Percentiles rank a stretch among this genome's conserved stretches.
Evolutionary conservation across 2,329 filamentous ascomycete species (phyloP).

Genomic region (Leptographium procerum): DNA sequence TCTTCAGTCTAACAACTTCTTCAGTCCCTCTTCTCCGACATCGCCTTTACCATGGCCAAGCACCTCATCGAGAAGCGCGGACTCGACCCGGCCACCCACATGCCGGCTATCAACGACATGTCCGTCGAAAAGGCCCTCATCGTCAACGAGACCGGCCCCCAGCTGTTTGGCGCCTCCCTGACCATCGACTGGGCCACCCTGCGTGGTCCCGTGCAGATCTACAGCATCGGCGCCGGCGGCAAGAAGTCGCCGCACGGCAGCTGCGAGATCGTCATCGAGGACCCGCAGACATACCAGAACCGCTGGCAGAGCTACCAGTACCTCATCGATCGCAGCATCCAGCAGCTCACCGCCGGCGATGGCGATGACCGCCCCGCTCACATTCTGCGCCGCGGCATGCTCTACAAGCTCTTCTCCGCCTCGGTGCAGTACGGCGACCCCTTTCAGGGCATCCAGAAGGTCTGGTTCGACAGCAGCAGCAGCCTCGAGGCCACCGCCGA

Average conservation of each 20-base stretch:
- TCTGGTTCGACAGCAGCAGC: slow-evolving; percentile 38
- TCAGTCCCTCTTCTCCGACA: neutral
- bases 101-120: neutral
- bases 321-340: neutral
- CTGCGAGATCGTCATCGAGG: neutral
- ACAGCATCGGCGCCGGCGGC: neutral
- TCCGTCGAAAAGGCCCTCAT: neutral
- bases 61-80: neutral
- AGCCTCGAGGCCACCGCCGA: slow-evolving; percentile 32
- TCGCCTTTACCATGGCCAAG: neutral
- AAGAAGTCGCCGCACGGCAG: neutral
- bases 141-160: neutral
- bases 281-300: neutral
- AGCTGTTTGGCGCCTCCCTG: neutral
- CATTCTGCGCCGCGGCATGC: slow-evolving; percentile 48
- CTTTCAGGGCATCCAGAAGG: slow-evolving; percentile 48
- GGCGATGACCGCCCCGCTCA: neutral
- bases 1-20: neutral
- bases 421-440: slow-evolving; percentile 44
- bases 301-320: neutral
- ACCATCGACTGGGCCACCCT: neutral
- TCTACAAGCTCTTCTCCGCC: slow-evolving; percentile 58
- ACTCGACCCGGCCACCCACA: neutral
- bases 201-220: neutral
- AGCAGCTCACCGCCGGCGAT: neutral